Percentiles rank a stretch among this genome's conserved stretches.
phyloP scores from a whole-genome alignment of 257 asterid genomes.

The Solanum verrucosum region DNA sequence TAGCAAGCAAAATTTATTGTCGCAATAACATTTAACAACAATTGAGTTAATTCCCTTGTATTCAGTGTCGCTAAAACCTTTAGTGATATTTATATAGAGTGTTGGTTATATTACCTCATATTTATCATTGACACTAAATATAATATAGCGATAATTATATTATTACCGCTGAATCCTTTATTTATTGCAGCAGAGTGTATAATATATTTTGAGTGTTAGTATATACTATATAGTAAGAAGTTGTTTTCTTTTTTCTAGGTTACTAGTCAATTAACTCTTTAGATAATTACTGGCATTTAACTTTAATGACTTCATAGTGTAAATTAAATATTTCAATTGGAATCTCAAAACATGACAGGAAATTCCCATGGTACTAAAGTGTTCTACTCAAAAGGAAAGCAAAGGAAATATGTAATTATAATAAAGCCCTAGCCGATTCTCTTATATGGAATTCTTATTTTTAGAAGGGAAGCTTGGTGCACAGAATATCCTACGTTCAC shows the following conservation, averaged over 20 bases:
- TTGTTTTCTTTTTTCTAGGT: not conserved
- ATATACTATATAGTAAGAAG: not conserved
- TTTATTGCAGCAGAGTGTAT: not conserved
- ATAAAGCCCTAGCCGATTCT: not conserved
- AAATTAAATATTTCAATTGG: too few relatives aligned
- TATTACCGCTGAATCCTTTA: not conserved
- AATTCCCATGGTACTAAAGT: too few relatives aligned
- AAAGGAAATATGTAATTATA: not conserved
- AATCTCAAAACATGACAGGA: too few relatives aligned
- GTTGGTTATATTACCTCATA: too few relatives aligned
- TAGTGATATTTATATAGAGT: too few relatives aligned
- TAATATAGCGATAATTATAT: too few relatives aligned
- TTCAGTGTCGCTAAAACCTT: not conserved
- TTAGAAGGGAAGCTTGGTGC: not conserved
- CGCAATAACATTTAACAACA: not conserved
- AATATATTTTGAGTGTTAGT: not conserved
- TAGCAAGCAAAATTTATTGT: not conserved
- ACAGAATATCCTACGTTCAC: not conserved
- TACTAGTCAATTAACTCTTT: not conserved
- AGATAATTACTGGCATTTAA: too few relatives aligned
- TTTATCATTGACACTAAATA: too few relatives aligned
- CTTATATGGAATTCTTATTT: too few relatives aligned
- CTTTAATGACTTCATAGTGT: too few relatives aligned
- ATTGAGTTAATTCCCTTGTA: not conserved
- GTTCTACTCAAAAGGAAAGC: not conserved